Base-by-base conservation (phyloP, 1,284 basidiomycete genomes). In the Pseudozyma hubeiensis region DNA sequence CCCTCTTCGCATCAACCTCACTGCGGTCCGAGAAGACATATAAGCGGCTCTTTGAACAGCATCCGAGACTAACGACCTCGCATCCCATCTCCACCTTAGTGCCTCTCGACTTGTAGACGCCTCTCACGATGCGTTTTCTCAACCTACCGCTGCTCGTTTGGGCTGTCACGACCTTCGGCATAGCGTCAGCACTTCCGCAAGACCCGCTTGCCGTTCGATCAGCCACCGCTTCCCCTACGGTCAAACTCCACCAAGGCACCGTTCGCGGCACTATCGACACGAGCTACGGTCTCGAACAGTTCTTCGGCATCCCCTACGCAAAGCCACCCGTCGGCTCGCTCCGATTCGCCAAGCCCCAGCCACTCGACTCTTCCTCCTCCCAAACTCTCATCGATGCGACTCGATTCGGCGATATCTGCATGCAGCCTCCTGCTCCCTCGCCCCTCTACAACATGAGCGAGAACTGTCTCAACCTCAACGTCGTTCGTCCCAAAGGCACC, bases 241-340 rank as follows among this genome's bases (percentile, higher is more conserved):
- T 73, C 46, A 40, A 64, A 6, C 51, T 67, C 33, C 34, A 63
- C 1, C 64, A 63, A 37, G 69, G 69, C 46, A 66, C 40, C 11
- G 69, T 67, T 37, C 45, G 50, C 14, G 69, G 69, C 33, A 45
- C 48, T 17, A 40, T 49, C 35, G 64, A 64, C 31, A 13, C 49
- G 14, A 57, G 41, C 40, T 67, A 64, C 29, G 34, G 50, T 1
- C 39, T 73, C 13, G 69, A 73, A 10, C 59, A 62, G 10, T 73
- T 73, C 58, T 66, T 73, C 30, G 76, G 74, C 40, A 73, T 78
- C 31, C 76, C 76, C 11, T 78, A 53, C 35, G 76, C 65, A 41
- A 58, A 69, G 35, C 53, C 74, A 13, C 68, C 73, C 17, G 53
- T 65, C 1, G 64, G 63, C 17, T 19, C 69, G 0, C 69, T 73